A percentile compares a stretch with the other conserved stretches of the same genome.
Conservation (phyloP, 2,329 filamentous ascomycete genomes). For the Fusarium tupiense region DNA sequence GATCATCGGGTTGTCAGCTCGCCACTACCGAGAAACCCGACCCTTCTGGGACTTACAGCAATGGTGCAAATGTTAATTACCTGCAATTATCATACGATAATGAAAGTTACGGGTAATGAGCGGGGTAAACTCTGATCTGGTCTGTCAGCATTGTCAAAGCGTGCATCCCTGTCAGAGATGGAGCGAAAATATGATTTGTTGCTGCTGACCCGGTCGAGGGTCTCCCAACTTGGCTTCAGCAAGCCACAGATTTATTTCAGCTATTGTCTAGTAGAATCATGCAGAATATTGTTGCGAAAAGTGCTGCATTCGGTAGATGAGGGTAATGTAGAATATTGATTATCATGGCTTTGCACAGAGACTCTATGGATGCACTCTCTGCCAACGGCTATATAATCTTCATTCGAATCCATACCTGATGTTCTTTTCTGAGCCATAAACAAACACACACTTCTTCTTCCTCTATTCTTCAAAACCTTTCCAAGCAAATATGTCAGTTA, state of each 20-base stretch:
- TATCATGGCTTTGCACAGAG: neutral
- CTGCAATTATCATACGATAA: neutral
- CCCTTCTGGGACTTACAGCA: neutral
- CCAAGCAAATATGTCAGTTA: neutral
- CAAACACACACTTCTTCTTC: neutral
- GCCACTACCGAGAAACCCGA: neutral
- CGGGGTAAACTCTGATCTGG: neutral
- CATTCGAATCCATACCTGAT: fast-evolving
- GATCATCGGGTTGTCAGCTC: neutral
- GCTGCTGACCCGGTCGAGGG: neutral
- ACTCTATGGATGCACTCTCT: neutral
- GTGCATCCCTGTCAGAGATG: neutral
- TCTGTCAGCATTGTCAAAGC: neutral
- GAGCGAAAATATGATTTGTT: neutral
- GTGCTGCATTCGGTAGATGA: neutral
- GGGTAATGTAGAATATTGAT: neutral
- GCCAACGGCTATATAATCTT: neutral
- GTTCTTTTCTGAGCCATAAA: no score
- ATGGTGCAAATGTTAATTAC: fast-evolving
- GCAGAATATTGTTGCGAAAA: fast-evolving
- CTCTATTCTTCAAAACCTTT: neutral
- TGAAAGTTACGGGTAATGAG: fast-evolving
- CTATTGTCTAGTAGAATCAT: fast-evolving
- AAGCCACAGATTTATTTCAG: neutral
- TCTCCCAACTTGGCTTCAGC: neutral